phyloP scores from a whole-genome alignment of 2,329 filamentous ascomycete species.

The Dothidotthia symphoricarpi region DNA sequence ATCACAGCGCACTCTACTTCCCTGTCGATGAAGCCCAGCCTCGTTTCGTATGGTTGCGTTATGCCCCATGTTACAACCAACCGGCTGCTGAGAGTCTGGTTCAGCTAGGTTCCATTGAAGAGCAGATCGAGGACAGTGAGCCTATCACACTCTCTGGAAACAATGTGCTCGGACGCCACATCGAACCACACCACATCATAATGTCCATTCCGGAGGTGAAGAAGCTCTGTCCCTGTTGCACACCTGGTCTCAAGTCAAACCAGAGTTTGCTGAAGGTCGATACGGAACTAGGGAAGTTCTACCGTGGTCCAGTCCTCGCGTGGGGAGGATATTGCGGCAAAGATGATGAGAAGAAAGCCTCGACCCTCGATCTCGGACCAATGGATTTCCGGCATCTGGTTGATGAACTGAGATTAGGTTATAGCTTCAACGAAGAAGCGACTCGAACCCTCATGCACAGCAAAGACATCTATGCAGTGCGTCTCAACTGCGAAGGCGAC shows the following conservation, averaged over 20 bases:
- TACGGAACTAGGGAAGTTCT: constrained; percentile 1
- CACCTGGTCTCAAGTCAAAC: neutral
- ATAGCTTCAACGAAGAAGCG: neutral
- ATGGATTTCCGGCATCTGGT: constrained; percentile 10
- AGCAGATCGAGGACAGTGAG: too few relatives aligned
- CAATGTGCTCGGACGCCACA: neutral
- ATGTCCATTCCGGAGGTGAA: neutral
- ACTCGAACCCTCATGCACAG: neutral
- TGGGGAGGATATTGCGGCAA: neutral
- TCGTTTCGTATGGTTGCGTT: constrained; percentile 9
- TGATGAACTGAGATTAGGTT: constrained; percentile 6
- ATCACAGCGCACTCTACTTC: constrained; percentile 6
- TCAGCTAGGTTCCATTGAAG: too few relatives aligned
- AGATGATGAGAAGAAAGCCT: neutral
- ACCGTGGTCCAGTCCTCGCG: constrained; percentile 1
- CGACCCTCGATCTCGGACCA: constrained; percentile 3
- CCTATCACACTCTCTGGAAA: neutral
- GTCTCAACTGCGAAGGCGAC: constrained; percentile 13
- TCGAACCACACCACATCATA: constrained; percentile 2
- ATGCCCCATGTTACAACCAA: too few relatives aligned
- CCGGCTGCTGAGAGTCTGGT: too few relatives aligned
- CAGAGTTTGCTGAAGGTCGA: constrained; percentile 2
- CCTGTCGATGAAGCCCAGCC: constrained; percentile 3
- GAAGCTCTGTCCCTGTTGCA: neutral
- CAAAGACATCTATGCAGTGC: constrained; percentile 4